Conservation (phyloP, 495 filamentous ascomycete genomes). For the Hypoxylon perforatum region DNA sequence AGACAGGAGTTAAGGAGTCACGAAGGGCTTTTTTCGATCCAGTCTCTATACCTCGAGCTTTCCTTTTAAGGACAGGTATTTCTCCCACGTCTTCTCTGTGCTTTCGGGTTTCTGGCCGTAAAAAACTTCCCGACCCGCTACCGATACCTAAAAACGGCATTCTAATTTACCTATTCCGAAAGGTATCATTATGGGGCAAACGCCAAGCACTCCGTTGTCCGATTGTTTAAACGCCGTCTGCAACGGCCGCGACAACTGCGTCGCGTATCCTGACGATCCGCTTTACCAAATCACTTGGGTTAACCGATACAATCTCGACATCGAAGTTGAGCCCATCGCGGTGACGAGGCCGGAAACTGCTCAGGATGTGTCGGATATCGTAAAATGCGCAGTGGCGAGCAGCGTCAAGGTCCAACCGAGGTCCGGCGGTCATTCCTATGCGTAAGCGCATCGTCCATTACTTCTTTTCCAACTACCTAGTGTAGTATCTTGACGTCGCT, state of each 20-base stretch:
- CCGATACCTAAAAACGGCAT: conserved; percentile 5
- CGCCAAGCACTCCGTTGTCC: conserved; percentile 46
- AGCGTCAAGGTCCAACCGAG: conserved; percentile 73
- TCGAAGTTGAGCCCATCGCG: conserved; percentile 68
- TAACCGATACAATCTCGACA: conserved; percentile 72
- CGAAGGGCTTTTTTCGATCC: conserved; percentile 8
- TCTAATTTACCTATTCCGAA: conserved; percentile 1
- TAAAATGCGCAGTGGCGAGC: conserved; percentile 66
- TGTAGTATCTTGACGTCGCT: conserved; percentile 1
- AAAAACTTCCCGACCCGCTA: conserved; percentile 13
- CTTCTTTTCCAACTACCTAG: background rate
- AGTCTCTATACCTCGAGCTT: background rate
- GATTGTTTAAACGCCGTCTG: conserved; percentile 55
- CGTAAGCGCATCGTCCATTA: conserved; percentile 41
- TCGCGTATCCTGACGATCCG: conserved; percentile 51
- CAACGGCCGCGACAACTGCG: conserved; percentile 53
- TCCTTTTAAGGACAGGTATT: background rate
- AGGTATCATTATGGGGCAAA: conserved; percentile 42
- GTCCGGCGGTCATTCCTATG: conserved; percentile 80
- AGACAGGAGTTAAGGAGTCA: conserved; percentile 23
- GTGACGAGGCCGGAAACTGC: conserved; percentile 69
- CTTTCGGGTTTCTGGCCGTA: background rate
- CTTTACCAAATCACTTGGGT: conserved; percentile 57
- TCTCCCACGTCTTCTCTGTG: conserved; percentile 5
- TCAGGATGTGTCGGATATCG: conserved; percentile 66